Percentiles rank a stretch among this genome's conserved stretches.
These are phyloP conservation scores for Boehmeria nivea DNA, from an alignment of 306 rosid genomes.

Conservation along the genomic window DNA sequence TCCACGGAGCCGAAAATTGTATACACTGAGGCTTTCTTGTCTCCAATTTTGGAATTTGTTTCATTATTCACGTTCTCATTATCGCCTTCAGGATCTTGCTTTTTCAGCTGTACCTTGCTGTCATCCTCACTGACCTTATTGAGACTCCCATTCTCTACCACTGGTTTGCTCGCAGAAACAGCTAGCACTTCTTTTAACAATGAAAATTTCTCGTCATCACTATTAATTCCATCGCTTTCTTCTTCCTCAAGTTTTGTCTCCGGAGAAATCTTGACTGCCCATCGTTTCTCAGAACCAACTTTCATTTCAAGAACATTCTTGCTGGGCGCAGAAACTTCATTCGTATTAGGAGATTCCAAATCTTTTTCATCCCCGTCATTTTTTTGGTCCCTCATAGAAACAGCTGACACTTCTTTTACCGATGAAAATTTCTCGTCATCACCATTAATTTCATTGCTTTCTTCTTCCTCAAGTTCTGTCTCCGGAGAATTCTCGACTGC, in stretches of 20 bases:
- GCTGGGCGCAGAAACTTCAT: conserved; percentile 23
- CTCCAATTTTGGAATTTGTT: conserved; percentile 16
- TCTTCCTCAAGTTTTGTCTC: conserved; percentile 34
- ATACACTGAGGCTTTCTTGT: not conserved
- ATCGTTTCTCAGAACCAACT: conserved; percentile 25
- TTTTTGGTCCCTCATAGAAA: conserved; percentile 34
- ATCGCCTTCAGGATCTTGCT: conserved; percentile 25
- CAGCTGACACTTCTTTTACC: conserved; percentile 16
- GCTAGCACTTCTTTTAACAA: conserved; percentile 20
- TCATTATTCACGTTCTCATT: conserved; percentile 27
- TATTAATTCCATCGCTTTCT: conserved; percentile 26
- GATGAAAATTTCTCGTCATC: conserved; percentile 33
- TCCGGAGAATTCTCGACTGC: conserved; percentile 29
- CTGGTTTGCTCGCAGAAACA: conserved; percentile 23
- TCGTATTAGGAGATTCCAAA: conserved; percentile 38
- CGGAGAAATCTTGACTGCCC: conserved; percentile 27
- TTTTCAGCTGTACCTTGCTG: conserved; percentile 18
- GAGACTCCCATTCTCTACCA: conserved; percentile 25
- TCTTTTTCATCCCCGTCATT: conserved; percentile 38
- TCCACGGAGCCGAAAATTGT: too few species aligned
- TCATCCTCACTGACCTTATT: conserved; percentile 26
- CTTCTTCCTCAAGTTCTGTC: conserved; percentile 31
- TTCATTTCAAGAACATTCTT: conserved; percentile 28
- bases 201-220: conserved; percentile 29
- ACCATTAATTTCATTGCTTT: conserved; percentile 24